Evolutionary conservation across 2,329 filamentous ascomycete genomes (phyloP), one percentile per base, ranked within the genome.

Genomic region (Paecilomyces sp.): DNA sequence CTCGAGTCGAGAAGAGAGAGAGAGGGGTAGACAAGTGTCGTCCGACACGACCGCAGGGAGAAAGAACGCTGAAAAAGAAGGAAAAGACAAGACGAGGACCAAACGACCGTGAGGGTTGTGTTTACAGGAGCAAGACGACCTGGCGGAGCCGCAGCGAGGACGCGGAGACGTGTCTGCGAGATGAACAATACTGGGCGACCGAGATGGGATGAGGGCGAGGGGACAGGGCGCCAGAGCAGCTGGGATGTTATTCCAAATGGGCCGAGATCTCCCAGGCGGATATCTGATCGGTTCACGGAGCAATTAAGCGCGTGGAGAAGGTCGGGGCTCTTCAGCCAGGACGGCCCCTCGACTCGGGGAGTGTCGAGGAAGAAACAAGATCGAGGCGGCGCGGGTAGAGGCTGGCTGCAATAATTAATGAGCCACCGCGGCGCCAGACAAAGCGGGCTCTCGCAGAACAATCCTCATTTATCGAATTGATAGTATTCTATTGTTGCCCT

Each of bases 51-150:
- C 41, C n/a, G 15, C 41, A 22, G 41, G 41, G 18, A 47, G 41
- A 18, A 22, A 25, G 33, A 51, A 57, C 5, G n/a, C 28, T 9
- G 47, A 58, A 60, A 22, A 33, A 50, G 52, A 11, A 33, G 31
- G 11, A 33, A 57, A 62, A 50, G 28, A 58, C 56, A 63, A 7
- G 60, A 67, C n/a, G 60, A 22, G 22, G 22, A 59, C 18, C 54
- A 57, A 9, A 51, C 28, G 33, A 62, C 33, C 41, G 41, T 18
- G 18, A 8, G 18, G 15, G n/a, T 47, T 18, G 7, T 47, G 41
- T 18, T 41, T 12, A 41, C 36, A 41, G n/a, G 36, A 41, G 36
- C n/a, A 41, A 41, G 34, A 41, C 34, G 34, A 41, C n/a, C 34
- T 47, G 36, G 41, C 18, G 41, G 13, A 47, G 41, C 15, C 41